These are phyloP conservation scores for Lecanosticta acicola DNA, from an alignment of 2,329 filamentous ascomycete genomes.

Conservation along the genomic window DNA sequence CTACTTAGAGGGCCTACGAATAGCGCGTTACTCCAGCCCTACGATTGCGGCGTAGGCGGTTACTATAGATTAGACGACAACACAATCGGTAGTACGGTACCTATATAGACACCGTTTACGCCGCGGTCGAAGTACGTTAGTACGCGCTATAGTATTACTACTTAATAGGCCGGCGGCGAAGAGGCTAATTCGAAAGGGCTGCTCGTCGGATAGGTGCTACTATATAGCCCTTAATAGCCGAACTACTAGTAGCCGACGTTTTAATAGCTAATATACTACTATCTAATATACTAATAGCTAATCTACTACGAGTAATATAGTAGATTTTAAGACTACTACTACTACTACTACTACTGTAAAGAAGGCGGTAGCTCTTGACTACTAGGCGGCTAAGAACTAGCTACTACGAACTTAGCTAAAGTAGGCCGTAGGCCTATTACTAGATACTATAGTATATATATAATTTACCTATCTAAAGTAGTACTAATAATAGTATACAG, in stretches of 20 bases:
- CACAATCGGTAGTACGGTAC: neutral
- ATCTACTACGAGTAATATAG: neutral
- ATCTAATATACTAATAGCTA: neutral
- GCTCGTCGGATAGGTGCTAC: neutral
- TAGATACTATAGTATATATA: neutral
- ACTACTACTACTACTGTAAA: neutral
- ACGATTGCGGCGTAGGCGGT: neutral
- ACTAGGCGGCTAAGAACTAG: neutral
- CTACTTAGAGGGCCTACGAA: neutral
- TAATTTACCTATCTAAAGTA: too few species aligned
- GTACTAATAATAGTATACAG: neutral
- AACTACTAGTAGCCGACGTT: neutral
- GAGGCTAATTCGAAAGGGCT: neutral
- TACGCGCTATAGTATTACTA: conserved; percentile 36
- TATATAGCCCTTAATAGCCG: neutral
- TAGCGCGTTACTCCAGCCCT: neutral
- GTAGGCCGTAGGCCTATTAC: neutral
- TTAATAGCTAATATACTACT: neutral
- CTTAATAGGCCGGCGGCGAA: neutral
- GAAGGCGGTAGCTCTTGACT: neutral
- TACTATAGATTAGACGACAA: neutral
- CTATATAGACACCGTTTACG: neutral
- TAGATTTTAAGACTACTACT: neutral
- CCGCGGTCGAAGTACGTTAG: neutral
- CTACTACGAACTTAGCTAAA: neutral